Evolutionary conservation across 768 basidiomycete species (phyloP), one percentile per base, ranked within the genome.

Genomic region (Tephrocybe sp.): DNA sequence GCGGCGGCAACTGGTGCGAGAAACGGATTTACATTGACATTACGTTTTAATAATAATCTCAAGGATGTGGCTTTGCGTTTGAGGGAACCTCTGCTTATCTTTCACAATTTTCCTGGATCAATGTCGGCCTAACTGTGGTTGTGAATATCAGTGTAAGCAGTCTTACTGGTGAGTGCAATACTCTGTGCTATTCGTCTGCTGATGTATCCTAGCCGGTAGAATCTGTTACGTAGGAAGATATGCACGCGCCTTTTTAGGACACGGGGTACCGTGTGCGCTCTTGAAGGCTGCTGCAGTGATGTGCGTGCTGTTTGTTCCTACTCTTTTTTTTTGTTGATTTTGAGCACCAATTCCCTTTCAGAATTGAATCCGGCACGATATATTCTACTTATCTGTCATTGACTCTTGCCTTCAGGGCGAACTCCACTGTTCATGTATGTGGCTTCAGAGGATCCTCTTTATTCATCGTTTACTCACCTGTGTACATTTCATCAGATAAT

Each of bases 341-440:
- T 40, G 39, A 9, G 2, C 33, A 8, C 30, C 23, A 13, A 16
- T 10, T 12, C 6, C 31, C 14, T n/a, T 40, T 26, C 26, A 74
- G 73, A 19, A 59, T 72, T 30, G 72, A 73, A 61, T 73, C 72
- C 2, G 72, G 73, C 0, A 45, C 65, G 1, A 57, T 74, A 9
- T 74, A 75, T 52, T 68, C 70, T 2, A 16, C 67, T 13, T 69
- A 72, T 53, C 64, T 71, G 17, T 57, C 58, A 11, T 49, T 69
- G 13, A 60, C 63, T 38, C 58, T 71, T 20, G 67, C 60, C 4
- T 59, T 70, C 34, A 60, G 58, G 36, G 61, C 57, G 3, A 55
- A 68, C 35, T 35, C 51, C n/a, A 51, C 45, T 14, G 60, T 51
- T 19, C 62, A 63, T 39, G 62, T 66, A 40, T 11, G 51, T 55